Evolutionary conservation across 495 filamentous ascomycete genomes (phyloP).

Genomic region (Xanthoparmelia taractica): DNA sequence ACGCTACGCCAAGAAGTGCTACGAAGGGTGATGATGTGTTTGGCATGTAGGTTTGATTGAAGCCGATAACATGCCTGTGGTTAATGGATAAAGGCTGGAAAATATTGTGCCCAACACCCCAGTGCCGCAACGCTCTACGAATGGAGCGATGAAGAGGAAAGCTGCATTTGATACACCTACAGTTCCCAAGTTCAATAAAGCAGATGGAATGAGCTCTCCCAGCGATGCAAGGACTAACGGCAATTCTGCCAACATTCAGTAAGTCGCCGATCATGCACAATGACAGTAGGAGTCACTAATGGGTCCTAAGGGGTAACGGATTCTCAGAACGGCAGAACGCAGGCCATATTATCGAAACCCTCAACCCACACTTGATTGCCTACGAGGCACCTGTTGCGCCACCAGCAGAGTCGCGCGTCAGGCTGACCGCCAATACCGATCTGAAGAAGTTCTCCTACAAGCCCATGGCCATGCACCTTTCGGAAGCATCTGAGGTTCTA

Average conservation of each 20-base stretch:
- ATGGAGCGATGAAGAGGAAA: slow-evolving; percentile 51
- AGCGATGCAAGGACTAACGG: slow-evolving; percentile 26
- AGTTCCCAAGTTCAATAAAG: slow-evolving; percentile 44
- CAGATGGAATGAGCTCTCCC: slow-evolving; percentile 37
- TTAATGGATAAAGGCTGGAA: slow-evolving; percentile 53
- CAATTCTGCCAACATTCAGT: slow-evolving; percentile 19
- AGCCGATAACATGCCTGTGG: slow-evolving; percentile 3
- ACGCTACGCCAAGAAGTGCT: slow-evolving; percentile 56
- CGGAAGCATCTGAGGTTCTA: slow-evolving; percentile 82
- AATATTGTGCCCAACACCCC: slow-evolving; percentile 68
- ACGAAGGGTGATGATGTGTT: slow-evolving; percentile 61
- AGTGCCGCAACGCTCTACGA: slow-evolving; percentile 39
- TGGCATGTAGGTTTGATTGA: slow-evolving; percentile 56
- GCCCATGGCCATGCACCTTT: slow-evolving; percentile 85
- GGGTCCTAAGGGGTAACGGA: slow-evolving; percentile 39
- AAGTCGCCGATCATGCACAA: slow-evolving; percentile 10
- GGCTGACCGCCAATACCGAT: slow-evolving; percentile 73
- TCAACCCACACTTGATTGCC: slow-evolving; percentile 66
- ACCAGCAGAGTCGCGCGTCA: slow-evolving; percentile 66
- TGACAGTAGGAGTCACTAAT: neutral
- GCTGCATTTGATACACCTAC: slow-evolving; percentile 51
- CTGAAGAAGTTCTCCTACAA: slow-evolving; percentile 85
- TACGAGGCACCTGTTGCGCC: slow-evolving; percentile 67
- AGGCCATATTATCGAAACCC: slow-evolving; percentile 71
- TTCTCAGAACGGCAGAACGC: slow-evolving; percentile 67